Conservation (phyloP, 1,284 basidiomycete species). For the Rhodotorula sp. region DNA sequence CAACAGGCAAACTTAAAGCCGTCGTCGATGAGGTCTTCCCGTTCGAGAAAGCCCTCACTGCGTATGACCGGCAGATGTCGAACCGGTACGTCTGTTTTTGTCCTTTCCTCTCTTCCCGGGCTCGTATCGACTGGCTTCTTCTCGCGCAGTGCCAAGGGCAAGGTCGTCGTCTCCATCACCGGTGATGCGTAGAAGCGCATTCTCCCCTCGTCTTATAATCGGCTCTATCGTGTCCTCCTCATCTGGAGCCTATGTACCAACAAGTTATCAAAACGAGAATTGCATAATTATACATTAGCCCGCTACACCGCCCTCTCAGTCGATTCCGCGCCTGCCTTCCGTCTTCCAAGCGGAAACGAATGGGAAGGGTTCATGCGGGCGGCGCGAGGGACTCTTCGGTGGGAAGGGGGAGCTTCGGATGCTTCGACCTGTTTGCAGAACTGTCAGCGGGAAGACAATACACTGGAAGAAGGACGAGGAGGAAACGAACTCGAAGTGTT, state of each 20-base stretch:
- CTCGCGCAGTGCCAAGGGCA: slow-evolving; percentile 56
- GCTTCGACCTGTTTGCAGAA: background rate
- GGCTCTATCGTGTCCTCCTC: too few species aligned
- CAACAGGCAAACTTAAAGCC: slow-evolving; percentile 57
- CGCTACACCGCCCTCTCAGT: too few species aligned
- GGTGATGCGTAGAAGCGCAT: background rate
- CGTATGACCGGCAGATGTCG: slow-evolving; percentile 61
- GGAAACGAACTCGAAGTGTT: slow-evolving; percentile 2
- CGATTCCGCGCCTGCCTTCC: too few species aligned
- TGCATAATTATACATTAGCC: too few species aligned
- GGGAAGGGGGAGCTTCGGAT: slow-evolving; percentile 20
- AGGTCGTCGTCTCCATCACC: slow-evolving; percentile 54
- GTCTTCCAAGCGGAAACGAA: too few species aligned
- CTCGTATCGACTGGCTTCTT: too few species aligned
- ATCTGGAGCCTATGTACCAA: background rate
- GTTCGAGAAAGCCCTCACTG: slow-evolving; percentile 60
- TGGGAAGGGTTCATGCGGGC: background rate
- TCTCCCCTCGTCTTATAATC: background rate
- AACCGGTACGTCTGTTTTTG: slow-evolving; percentile 44
- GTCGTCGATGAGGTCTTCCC: slow-evolving; percentile 61
- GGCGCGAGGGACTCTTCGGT: background rate
- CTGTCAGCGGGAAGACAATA: too few species aligned
- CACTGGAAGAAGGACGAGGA: too few species aligned
- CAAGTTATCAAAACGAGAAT: too few species aligned
- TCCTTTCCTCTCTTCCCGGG: rapidly evolving